A percentile compares a stretch with the other conserved stretches of the same genome.
These are phyloP conservation scores for Bipolaris zeicola DNA, from an alignment of 2,329 filamentous ascomycete genomes.

Conservation along the genomic window DNA sequence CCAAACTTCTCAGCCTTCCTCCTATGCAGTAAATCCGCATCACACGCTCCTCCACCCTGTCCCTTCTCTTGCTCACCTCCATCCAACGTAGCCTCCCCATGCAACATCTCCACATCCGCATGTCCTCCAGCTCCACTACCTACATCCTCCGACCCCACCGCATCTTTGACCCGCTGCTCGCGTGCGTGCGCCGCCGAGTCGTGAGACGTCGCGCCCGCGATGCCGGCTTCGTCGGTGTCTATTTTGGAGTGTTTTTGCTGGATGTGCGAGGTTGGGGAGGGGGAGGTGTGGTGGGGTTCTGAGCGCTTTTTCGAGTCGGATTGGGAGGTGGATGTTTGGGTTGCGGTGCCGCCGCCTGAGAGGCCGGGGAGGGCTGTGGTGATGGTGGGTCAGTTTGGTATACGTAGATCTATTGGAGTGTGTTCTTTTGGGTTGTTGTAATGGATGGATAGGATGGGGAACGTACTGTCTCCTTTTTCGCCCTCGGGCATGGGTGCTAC, in stretches of 20 bases:
- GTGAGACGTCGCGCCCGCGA: neutral
- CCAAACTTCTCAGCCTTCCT: constrained; percentile 24
- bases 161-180: constrained; percentile 6
- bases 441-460: neutral
- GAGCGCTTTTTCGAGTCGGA: neutral
- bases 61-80: neutral
- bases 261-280: constrained; percentile 1
- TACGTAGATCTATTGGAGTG: neutral
- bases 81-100: constrained; percentile 8
- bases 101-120: constrained; percentile 18
- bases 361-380: constrained; percentile 18
- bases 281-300: constrained; percentile 4
- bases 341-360: constrained; percentile 15
- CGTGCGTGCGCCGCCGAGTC: neutral
- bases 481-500: constrained; percentile 42
- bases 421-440: neutral
- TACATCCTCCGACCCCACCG: neutral
- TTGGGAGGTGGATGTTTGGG: neutral
- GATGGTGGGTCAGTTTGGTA: neutral
- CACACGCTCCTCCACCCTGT: neutral
- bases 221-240: constrained; percentile 12
- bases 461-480: constrained; percentile 44
- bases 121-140: constrained; percentile 3
- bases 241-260: constrained; percentile 15
- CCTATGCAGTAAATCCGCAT: constrained; percentile 13